Evolutionary conservation across 306 rosid genomes (phyloP), one percentile per base, ranked within the genome.

Genomic region (Cyclanthera cordifolia): DNA sequence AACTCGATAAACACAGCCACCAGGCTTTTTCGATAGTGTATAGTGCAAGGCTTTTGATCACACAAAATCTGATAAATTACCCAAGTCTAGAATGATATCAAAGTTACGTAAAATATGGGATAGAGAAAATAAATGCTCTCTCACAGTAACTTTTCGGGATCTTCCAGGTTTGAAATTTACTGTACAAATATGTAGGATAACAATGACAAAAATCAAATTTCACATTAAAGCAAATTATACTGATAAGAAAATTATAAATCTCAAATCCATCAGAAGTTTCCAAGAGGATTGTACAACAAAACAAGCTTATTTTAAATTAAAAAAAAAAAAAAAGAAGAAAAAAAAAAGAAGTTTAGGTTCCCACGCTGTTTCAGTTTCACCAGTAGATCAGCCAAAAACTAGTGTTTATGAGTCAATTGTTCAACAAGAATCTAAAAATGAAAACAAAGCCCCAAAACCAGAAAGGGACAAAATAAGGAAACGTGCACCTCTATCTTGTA

Each of bases 401-500:
- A 24, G 6, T 46, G 54, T 24, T 24, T 15, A 41, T 7, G 25
- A 41, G 52, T 39, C 13, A 12, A 49, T 12, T 56, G 23, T 28
- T 58, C 10, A 30, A 28, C 41, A 46, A 66, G 53, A 6, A 46
- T 23, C 1, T 9, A 16, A 66, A 25, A 21, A 66, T 66, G 23
- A 7, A 46, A 23, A 45, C 15, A 24, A 20, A 7, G 39, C 8
- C 23, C 53, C 21, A 53, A 21, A 47, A 65, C 37, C 54, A 45
- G 21, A 66, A 66, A 66, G 54, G 21, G 53, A 66, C 70, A 66
- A 46, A 66, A 66, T 23, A 66, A 66, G 23, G 32, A 23, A 66
- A 43, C 67, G 67, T 37, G 69, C 45, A 43, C 41, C 48, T 10
- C 47, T n/a, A 59, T 59, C 67, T 34, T 17, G 37, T 28, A 60